Evolutionary conservation across 202 grass and related monocot genomes (phyloP), one percentile per base, ranked within the genome.

Genomic region (Schoenoplectus tabernaemontani): DNA sequence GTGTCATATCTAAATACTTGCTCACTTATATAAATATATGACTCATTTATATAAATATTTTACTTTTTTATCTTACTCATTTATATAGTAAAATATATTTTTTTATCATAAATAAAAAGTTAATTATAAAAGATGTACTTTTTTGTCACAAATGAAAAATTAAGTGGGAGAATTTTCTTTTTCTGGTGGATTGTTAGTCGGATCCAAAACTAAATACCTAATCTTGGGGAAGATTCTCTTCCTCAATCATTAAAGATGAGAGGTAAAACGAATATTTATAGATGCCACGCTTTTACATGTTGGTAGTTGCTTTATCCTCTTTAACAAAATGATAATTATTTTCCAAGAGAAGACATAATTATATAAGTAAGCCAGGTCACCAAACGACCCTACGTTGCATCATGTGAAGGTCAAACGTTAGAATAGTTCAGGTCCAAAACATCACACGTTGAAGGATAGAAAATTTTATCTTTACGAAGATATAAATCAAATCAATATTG

Each of bases 191-290:
- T n/a, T n/a, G n/a, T n/a, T n/a, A n/a, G n/a, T n/a, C n/a, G n/a
- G n/a, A 62, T 62, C 13, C 5, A 34, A 78, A 54, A 57, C 34
- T 78, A 16, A 60, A 46, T 80, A 42, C 42, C 56, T 65, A 47
- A 65, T 5, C 38, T 51, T 65, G 59, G 24, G 78, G 78, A 50
- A 51, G 41, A 80, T 65, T 80, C 59, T 66, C 58, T 79, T 66
- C 23, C 61, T 51, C 59, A 80, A 80, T 80, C 59, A 80, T 80
- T 80, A 58, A 66, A 28, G 44, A 66, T 65, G n/a, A n/a, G 20
- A 53, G 42, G 8, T 64, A 66, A 80, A 60, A 80, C 20, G 34
- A 78, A 78, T 39, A 60, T 44, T 50, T 80, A 53, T 65, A 66
- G 42, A 80, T 47, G 64, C 26, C n/a, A n/a, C 37, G 6, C 6